Evolutionary conservation across 768 basidiomycete genomes (phyloP).

Genomic region (Lentinus brumalis): DNA sequence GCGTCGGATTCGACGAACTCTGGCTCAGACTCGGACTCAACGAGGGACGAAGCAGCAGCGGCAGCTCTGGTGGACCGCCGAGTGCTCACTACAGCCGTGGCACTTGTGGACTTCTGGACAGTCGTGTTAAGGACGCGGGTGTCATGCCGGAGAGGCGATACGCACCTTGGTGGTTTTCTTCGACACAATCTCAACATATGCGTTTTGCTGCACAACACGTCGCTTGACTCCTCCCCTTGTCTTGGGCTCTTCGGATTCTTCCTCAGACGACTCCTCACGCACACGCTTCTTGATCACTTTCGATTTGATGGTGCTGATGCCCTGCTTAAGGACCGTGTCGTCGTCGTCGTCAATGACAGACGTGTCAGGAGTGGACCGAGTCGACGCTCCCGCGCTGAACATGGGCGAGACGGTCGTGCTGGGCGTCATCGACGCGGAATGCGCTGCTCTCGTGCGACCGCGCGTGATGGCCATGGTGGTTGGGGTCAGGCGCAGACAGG

Average conservation of each 20-base stretch:
- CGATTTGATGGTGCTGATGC: neutral
- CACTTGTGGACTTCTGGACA: neutral
- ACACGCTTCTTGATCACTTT: slow-evolving; percentile 23
- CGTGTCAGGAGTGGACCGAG: slow-evolving; percentile 53
- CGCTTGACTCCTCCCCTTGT: slow-evolving; percentile 23
- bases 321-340: slow-evolving; percentile 3
- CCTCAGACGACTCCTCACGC: slow-evolving; percentile 8
- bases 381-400: slow-evolving; percentile 50
- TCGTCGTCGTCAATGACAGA: slow-evolving; percentile 39
- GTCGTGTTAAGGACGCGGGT: neutral
- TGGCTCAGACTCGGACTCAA: slow-evolving; percentile 15
- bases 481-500: neutral
- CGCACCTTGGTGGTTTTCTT: slow-evolving; percentile 20
- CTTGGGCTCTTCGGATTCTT: slow-evolving; percentile 5
- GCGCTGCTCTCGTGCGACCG: slow-evolving; percentile 27
- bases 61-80: slow-evolving; percentile 12
- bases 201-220: slow-evolving; percentile 14
- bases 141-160: neutral
- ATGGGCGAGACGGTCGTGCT: slow-evolving; percentile 51
- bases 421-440: slow-evolving; percentile 37
- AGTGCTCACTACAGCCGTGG: neutral
- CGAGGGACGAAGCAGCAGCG: slow-evolving; percentile 3
- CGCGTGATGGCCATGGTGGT: slow-evolving; percentile 24
- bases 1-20: slow-evolving; percentile 51
- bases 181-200: slow-evolving; percentile 27